Conservation (phyloP, 768 basidiomycete species). For the Russula brevipes region DNA sequence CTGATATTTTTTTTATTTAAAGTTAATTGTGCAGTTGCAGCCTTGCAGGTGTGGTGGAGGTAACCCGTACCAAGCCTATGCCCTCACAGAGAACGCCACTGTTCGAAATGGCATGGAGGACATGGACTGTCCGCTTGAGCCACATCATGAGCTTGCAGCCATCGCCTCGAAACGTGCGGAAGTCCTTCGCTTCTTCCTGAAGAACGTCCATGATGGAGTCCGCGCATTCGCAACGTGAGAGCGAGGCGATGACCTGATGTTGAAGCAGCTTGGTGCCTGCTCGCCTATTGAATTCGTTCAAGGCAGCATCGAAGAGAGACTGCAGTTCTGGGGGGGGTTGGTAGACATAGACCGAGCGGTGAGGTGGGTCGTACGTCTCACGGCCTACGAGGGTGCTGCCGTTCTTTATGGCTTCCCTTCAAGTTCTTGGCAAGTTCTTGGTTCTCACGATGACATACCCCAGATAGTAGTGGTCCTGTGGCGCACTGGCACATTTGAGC, state of each 20-base stretch:
- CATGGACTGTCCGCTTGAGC: not conserved
- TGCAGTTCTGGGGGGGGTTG: not conserved
- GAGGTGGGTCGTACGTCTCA: no score
- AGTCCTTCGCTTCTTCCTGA: not conserved
- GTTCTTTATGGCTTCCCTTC: no score
- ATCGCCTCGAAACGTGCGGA: not conserved
- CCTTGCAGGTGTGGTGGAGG: no score
- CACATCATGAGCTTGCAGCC: not conserved
- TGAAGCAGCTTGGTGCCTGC: not conserved
- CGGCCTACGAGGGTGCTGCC: no score
- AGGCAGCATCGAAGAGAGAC: not conserved
- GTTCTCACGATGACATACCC: no score
- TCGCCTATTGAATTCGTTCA: not conserved
- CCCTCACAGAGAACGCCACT: not conserved
- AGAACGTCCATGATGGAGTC: not conserved
- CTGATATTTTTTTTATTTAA: no score
- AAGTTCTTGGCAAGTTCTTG: no score
- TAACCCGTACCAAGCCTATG: not conserved
- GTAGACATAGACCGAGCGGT: not conserved
- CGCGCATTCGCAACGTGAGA: not conserved
- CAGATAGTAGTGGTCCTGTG: no score
- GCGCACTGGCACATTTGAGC: no score
- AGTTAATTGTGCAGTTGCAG: no score
- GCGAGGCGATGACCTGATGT: not conserved
- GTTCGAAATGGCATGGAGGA: not conserved